Percentiles rank a stretch among this genome's conserved stretches.
Evolutionary conservation across 148 eudicot genomes (phyloP).

Genomic region (Chenopodium album): DNA sequence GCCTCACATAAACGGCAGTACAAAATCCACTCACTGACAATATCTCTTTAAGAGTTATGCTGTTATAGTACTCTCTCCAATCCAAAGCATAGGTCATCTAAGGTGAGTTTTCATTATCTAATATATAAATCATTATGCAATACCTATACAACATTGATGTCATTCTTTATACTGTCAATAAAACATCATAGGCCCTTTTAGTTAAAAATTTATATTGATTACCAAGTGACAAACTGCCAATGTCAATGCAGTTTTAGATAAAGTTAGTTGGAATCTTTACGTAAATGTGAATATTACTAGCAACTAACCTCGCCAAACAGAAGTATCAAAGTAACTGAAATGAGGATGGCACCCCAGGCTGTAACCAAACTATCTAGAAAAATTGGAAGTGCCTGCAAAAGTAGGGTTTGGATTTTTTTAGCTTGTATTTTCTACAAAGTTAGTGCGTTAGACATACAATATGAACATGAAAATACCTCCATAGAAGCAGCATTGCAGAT

Average conservation of each 20-base stretch:
- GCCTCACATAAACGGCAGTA: background rate
- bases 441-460: background rate
- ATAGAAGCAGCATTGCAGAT: constrained; percentile 97
- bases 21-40: background rate
- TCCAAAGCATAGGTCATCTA: background rate
- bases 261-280: background rate
- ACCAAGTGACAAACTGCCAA: background rate
- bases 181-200: background rate
- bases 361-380: constrained; percentile 75
- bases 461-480: constrained; percentile 57
- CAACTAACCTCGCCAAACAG: constrained; percentile 77
- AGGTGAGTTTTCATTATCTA: background rate
- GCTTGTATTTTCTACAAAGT: background rate
- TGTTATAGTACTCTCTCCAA: background rate
- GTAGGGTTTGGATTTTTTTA: constrained; percentile 5
- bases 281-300: background rate
- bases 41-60: background rate
- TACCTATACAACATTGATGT: background rate
- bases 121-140: background rate
- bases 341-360: constrained; percentile 85
- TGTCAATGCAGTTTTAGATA: background rate
- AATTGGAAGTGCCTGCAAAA: constrained; percentile 87
- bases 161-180: background rate
- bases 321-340: constrained; percentile 84
- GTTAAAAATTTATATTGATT: background rate